Evolutionary conservation across 106 monocot species (phyloP), one percentile per base, ranked within the genome.

Genomic region (Hemerocallis citrina): DNA sequence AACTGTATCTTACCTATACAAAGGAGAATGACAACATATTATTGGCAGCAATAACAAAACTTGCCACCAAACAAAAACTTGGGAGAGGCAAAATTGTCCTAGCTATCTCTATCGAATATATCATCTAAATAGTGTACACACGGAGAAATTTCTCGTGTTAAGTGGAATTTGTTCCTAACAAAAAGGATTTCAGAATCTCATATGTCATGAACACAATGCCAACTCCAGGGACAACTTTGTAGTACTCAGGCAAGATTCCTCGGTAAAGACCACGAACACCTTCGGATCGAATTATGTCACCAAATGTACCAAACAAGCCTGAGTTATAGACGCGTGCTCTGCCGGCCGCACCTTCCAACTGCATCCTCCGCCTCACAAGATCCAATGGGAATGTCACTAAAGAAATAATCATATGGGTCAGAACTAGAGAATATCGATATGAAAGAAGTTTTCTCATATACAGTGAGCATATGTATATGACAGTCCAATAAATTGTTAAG

Each of bases 151-250:
- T 6, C 37, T 38, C 7, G 37, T 38, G 37, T 11, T 11, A 38
- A 6, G n/a, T 55, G 32, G 4, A 29, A 25, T 7, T 8, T 25
- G 32, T 1, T 1, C 33, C 57, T 20, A 58, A 45, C 5, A 68
- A 14, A 14, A 5, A 62, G 20, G 69, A 67, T 61, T 92, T 86
- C 39, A 86, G 46, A 10, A 68, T 62, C 58, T 92, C 92, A 25
- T 86, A 92, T 7, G 92, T 86, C 83, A 83, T 83, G 72, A 92
- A 92, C 32, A 81, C 92, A 28, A 92, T 83, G 20, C 92, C 83
- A 1, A 92, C 78, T 40, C 86, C 73, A 2, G 92, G 92, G 7
- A 86, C 75, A 39, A 92, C 92, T 66, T 92, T 86, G 34, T 67
- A 83, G 77, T 86, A 92, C 64, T 92, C 92, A 0, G 86, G 92